Evolutionary conservation across 2,329 filamentous ascomycete genomes (phyloP).

Genomic region (Onygenales sp.): DNA sequence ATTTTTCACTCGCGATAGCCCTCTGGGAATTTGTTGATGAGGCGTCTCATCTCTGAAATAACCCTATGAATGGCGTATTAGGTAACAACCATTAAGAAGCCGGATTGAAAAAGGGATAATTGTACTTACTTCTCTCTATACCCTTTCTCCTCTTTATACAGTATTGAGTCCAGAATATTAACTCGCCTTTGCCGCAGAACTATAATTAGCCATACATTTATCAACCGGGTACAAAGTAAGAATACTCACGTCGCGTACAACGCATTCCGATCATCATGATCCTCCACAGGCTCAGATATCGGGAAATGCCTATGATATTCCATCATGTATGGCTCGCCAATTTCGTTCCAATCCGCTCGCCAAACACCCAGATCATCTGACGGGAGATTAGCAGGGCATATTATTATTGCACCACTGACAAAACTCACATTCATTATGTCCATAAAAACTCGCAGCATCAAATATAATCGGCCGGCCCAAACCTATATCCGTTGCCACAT

Average conservation of each 20-base stretch:
- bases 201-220: not conserved
- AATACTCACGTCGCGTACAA: not conserved
- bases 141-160: not conserved
- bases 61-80: not conserved
- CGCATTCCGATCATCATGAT: not conserved
- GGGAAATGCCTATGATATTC: not conserved
- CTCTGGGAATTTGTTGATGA: not conserved
- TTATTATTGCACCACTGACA: not conserved
- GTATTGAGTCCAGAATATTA: not conserved
- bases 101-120: not conserved
- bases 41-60: not conserved
- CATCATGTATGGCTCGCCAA: not conserved
- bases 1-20: not conserved
- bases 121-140: not conserved
- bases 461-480: constrained; percentile 19
- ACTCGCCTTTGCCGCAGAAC: not conserved
- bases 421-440: constrained; percentile 29
- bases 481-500: constrained; percentile 14
- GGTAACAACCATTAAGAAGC: not conserved
- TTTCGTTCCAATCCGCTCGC: not conserved
- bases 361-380: not conserved
- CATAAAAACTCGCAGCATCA: constrained; percentile 30
- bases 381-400: not conserved
- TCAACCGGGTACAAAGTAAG: not conserved
- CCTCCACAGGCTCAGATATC: not conserved